Evolutionary conservation across 768 basidiomycete species (phyloP).

Genomic region (Boletus eberwhitei): DNA sequence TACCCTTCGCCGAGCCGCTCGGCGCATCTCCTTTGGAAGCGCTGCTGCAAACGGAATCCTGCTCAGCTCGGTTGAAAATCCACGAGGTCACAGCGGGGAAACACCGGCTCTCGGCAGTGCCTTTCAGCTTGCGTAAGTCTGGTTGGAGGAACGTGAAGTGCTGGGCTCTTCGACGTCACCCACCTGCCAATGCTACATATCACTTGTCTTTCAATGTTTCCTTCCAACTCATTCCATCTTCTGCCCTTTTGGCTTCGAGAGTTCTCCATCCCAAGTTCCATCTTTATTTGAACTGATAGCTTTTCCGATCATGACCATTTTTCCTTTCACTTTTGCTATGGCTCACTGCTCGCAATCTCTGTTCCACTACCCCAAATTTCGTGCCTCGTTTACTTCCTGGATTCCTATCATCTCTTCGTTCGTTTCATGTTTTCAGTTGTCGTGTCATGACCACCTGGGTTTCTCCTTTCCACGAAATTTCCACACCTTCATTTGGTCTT

Average conservation of each 20-base stretch:
- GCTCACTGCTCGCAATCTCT: conserved; percentile 1
- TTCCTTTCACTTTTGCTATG: neutral
- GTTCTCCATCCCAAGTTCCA: neutral
- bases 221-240: neutral
- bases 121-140: conserved; percentile 56
- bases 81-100: conserved; percentile 28
- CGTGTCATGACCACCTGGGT: neutral
- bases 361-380: neutral
- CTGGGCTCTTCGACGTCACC: conserved; percentile 1
- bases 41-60: conserved; percentile 31
- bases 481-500: neutral
- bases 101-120: conserved; percentile 60
- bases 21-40: conserved; percentile 67
- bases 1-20: conserved; percentile 37
- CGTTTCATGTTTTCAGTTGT: neutral
- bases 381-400: neutral
- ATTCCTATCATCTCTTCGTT: conserved; percentile 8
- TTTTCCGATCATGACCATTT: neutral
- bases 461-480: conserved; percentile 1
- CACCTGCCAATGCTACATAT: conserved; percentile 14
- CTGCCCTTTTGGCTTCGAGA: neutral
- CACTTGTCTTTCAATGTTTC: neutral
- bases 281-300: neutral
- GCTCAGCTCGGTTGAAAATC: conserved; percentile 36
- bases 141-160: neutral